Base-by-base conservation (phyloP, 129 eudicot species). In the Dittrichia graveolens region DNA sequence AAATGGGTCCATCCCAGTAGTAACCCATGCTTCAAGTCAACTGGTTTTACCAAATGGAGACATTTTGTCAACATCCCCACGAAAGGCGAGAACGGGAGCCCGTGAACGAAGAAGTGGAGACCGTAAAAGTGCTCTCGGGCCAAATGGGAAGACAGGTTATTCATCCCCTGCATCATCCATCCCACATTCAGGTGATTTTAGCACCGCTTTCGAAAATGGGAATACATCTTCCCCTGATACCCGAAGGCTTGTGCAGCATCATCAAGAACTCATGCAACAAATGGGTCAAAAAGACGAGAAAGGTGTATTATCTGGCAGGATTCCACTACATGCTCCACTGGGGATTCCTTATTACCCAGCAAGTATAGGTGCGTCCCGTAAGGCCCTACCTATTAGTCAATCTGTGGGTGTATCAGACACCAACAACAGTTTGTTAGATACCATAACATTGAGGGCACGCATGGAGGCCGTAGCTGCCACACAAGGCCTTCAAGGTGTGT, bases 401-500 rank as follows among this genome's bases (percentile, higher is more conserved):
- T 77, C n/a, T 62, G 79, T 38, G 49, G 77, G 90, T 79, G 71
- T 77, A 37, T 78, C 76, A 13, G 81, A 58, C 67, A 67, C 52
- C n/a, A n/a, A n/a, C 63, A 89, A 80, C 52, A 77, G 69, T 46
- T 78, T 95, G 77, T 80, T 79, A 82, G 96, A 95, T 58, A 84
- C 89, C 38, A 59, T 69, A 65, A 62, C 79, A 35, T 68, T 95
- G 72, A 80, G 81, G 82, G 86, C 87, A 74, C 88, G 78, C 19
- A 86, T 95, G 96, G 91, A 86, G 80, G 89, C 79, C 47, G 75
- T 91, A 83, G 88, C 88, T 40, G 71, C 74, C 15, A 45, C 81
- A 61, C 89, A 87, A 40, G 96, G 90, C 69, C 83, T 95, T 67
- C 90, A 87, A 86, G 91, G 96, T 48, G 92, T 95, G 77, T 79